phyloP scores from a whole-genome alignment of 176 grass and related monocot species.

The Avena insularis region DNA sequence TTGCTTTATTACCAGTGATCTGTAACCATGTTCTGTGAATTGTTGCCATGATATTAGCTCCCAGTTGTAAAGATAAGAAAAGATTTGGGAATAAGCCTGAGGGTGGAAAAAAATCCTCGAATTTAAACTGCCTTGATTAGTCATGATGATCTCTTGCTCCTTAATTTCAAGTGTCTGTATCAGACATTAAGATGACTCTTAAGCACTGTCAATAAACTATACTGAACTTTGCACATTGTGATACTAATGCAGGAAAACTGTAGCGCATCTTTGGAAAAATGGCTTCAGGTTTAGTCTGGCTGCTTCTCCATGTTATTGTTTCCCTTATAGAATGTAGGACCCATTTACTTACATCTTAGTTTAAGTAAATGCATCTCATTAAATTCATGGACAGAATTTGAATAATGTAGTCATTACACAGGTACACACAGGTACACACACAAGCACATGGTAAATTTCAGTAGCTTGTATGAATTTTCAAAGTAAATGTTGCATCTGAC shows the following conservation, averaged over 20 bases:
- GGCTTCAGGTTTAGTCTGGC: background rate
- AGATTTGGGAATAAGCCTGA: too few species aligned
- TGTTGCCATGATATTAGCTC: slow-evolving; percentile 9
- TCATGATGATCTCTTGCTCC: too few species aligned
- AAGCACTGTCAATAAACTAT: background rate
- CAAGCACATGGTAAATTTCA: too few species aligned
- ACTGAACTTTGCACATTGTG: background rate
- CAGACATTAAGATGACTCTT: background rate
- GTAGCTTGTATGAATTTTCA: too few species aligned
- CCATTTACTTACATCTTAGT: background rate
- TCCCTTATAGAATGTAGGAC: background rate
- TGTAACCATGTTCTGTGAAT: background rate
- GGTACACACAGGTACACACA: too few species aligned
- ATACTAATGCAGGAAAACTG: background rate
- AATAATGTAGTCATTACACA: too few species aligned
- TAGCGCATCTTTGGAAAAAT: background rate
- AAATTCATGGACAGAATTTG: too few species aligned
- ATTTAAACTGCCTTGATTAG: too few species aligned
- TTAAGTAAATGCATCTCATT: too few species aligned
- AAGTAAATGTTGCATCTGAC: too few species aligned
- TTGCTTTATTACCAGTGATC: background rate
- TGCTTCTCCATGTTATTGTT: background rate
- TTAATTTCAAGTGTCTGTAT: background rate
- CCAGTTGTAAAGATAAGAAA: slow-evolving; percentile 1
- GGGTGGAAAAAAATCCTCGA: too few species aligned